phyloP scores from a whole-genome alignment of 495 filamentous ascomycete genomes.

The Echria macrotheca region DNA sequence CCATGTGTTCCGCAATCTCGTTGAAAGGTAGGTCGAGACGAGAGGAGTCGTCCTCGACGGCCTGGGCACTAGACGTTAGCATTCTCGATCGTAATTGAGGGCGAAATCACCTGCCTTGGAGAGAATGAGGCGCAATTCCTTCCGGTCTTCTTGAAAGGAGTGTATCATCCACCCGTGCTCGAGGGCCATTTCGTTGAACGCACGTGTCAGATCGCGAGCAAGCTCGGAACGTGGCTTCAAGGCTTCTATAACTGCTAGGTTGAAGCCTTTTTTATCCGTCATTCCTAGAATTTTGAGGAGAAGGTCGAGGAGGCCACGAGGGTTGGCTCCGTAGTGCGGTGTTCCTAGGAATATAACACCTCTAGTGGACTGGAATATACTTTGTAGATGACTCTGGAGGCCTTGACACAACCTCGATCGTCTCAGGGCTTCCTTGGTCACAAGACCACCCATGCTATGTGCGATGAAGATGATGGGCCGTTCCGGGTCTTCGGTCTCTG shows the following conservation, averaged over 20 bases:
- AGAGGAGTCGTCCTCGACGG: slow-evolving; percentile 35
- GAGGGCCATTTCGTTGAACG: slow-evolving; percentile 23
- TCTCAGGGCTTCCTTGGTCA: slow-evolving; percentile 41
- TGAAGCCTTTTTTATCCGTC: slow-evolving; percentile 17
- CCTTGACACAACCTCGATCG: slow-evolving; percentile 14
- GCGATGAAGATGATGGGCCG: slow-evolving; percentile 43
- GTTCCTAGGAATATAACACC: slow-evolving; percentile 40
- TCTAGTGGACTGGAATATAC: slow-evolving; percentile 28
- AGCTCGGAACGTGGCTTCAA: slow-evolving; percentile 25
- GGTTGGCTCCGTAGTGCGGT: slow-evolving; percentile 30
- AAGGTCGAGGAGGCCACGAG: slow-evolving; percentile 11
- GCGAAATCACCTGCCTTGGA: background rate
- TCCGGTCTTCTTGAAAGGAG: slow-evolving; percentile 31
- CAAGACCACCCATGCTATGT: slow-evolving; percentile 49
- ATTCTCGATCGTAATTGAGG: slow-evolving; percentile 5
- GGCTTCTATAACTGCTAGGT: slow-evolving; percentile 16
- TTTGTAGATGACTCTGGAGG: slow-evolving; percentile 19
- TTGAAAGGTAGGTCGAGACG: slow-evolving; percentile 17
- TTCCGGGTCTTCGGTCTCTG: no score
- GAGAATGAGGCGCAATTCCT: slow-evolving; percentile 10
- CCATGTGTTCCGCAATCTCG: slow-evolving; percentile 29
- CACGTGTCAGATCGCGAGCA: slow-evolving; percentile 24
- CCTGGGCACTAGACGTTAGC: no score
- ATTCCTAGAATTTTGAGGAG: slow-evolving; percentile 12
- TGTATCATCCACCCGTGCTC: slow-evolving; percentile 26